Base-by-base conservation (phyloP, 306 rosid species). In the Cicer arietinum region DNA sequence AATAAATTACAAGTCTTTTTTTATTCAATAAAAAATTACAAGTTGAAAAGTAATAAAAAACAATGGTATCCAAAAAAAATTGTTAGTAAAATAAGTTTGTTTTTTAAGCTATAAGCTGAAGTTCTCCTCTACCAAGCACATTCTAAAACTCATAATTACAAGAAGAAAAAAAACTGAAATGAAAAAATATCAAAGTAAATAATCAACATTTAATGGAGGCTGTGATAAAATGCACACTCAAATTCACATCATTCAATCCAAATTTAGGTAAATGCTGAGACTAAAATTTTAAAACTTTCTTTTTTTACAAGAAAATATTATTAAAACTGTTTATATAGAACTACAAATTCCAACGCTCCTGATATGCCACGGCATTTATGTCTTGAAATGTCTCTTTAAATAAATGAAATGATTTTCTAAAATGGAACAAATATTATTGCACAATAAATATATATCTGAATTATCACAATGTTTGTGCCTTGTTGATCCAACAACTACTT, bases 351-450 rank as follows among this genome's bases (percentile, higher is more conserved):
- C 73, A 56, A 46, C 61, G 74, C 60, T 57, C 79, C n/a, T 68
- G 50, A 62, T 42, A 73, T 53, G 63, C 40, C 43, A 14, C 0
- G 40, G 43, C 58, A 66, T 59, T 79, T 77, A 71, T 71, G 82
- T 75, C 67, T 35, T 18, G 47, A 58, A 20, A 51, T 6, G 58
- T 71, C 76, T 37, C 39, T 48, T 7, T 18, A 8, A 67, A 75
- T n/a, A 79, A 70, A 76, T 52, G 12, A 13, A 52, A 46, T 35
- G 30, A 77, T 68, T 69, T 73, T 46, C 66, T 51, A 10, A 62
- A 67, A 39, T 13, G 57, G 54, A 71, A 76, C 57, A 74, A 81
- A 73, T 74, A 81, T 70, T 69, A 80, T 58, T 51, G 51, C 65
- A 68, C 51, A 70, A 17, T 61, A 69, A 69, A 74, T 48, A 74